Percentiles rank a stretch among this genome's conserved stretches.
These are phyloP conservation scores for Globisporangium ultimum DNA, from an alignment of 352 stramenopile species.

Conservation along the genomic window DNA sequence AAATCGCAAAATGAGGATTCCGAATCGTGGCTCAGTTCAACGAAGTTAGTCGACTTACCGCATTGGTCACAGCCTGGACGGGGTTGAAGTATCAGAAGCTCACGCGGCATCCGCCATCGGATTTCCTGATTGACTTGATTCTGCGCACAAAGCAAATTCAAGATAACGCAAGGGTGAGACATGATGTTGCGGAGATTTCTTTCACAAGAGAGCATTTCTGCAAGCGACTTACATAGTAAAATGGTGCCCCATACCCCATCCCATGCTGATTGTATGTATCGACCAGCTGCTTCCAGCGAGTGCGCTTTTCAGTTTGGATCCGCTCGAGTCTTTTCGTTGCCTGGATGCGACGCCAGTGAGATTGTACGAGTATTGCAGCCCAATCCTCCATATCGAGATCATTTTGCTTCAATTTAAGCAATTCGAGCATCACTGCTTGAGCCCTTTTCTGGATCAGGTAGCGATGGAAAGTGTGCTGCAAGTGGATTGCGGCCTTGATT, in stretches of 20 bases:
- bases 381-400: slow-evolving; percentile 62
- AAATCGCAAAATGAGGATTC: background rate
- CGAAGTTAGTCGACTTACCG: slow-evolving; percentile 27
- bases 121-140: slow-evolving; percentile 91
- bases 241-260: slow-evolving; percentile 69
- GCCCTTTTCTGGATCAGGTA: slow-evolving; percentile 47
- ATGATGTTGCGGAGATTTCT: no score
- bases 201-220: no score
- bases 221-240: slow-evolving; percentile 83
- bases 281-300: slow-evolving; percentile 91
- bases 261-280: slow-evolving; percentile 78
- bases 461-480: slow-evolving; percentile 44
- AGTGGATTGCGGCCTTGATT: slow-evolving; percentile 25
- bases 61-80: slow-evolving; percentile 88
- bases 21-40: background rate
- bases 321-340: slow-evolving; percentile 30
- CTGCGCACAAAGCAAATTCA: slow-evolving; percentile 19
- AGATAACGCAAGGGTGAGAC: no score
- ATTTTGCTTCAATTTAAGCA: slow-evolving; percentile 37
- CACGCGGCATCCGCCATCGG: slow-evolving; percentile 87
- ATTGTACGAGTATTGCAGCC: slow-evolving; percentile 69
- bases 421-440: slow-evolving; percentile 36
- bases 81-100: slow-evolving; percentile 77
- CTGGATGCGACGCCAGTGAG: slow-evolving; percentile 49
- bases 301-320: slow-evolving; percentile 35